Evolutionary conservation across 352 stramenopile species (phyloP).

Genomic region (Phytophthora constricta): DNA sequence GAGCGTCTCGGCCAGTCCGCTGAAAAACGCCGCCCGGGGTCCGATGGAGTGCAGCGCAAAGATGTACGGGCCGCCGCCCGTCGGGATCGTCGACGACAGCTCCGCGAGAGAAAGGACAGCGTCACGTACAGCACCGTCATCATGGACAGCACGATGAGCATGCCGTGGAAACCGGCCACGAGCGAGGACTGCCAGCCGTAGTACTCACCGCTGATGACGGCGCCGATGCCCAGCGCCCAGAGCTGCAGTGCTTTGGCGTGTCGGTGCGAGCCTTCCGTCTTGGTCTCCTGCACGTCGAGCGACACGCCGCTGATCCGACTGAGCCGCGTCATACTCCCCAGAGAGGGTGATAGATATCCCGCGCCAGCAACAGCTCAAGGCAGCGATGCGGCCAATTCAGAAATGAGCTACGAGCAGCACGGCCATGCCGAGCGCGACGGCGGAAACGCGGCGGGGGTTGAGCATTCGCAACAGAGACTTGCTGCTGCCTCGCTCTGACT

Average conservation of each 20-base stretch:
- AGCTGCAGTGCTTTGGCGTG: constrained; percentile 62
- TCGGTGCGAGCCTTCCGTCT: constrained; percentile 32
- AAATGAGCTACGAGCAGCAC: constrained; percentile 13
- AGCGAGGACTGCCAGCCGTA: constrained; percentile 72
- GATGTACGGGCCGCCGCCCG: constrained; percentile 64
- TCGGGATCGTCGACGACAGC: constrained; percentile 58
- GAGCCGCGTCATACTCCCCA: constrained; percentile 25
- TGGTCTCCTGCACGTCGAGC: constrained; percentile 30
- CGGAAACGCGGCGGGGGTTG: neutral
- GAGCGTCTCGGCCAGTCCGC: constrained; percentile 52
- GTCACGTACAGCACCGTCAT: constrained; percentile 66
- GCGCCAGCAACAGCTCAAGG: neutral
- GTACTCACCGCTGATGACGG: constrained; percentile 49
- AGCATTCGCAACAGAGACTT: neutral
- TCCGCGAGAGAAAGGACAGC: constrained; percentile 75
- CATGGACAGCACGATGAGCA: constrained; percentile 62
- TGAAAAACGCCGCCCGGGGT: constrained; percentile 39
- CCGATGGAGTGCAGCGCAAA: constrained; percentile 65
- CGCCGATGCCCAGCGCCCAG: constrained; percentile 60
- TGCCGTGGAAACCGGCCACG: constrained; percentile 57
- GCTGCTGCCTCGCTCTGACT: neutral
- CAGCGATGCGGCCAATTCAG: constrained; percentile 18
- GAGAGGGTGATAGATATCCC: neutral
- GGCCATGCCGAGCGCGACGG: neutral
- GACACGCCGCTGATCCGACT: constrained; percentile 31